A percentile compares a stretch with the other conserved stretches of the same genome.
These are phyloP conservation scores for Diaporthe nobilis DNA, from an alignment of 2,329 filamentous ascomycete species.

Conservation along the genomic window DNA sequence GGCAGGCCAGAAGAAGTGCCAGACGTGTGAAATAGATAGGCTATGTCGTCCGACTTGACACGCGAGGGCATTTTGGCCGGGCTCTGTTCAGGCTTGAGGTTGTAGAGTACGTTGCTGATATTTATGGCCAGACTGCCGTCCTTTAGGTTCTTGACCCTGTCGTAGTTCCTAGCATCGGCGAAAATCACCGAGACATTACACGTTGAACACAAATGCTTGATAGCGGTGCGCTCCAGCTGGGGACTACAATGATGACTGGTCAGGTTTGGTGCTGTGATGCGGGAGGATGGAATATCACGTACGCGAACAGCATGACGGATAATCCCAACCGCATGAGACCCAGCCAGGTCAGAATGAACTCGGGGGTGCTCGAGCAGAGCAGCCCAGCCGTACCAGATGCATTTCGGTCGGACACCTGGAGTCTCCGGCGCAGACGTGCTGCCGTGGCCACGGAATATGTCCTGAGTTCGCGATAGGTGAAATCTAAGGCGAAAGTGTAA, in stretches of 20 bases:
- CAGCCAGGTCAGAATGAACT: constrained; percentile 73
- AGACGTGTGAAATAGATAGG: constrained; percentile 75
- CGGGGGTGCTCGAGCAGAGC: constrained; percentile 68
- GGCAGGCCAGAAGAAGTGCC: constrained; percentile 75
- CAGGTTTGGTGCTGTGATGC: not conserved
- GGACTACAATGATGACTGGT: constrained; percentile 54
- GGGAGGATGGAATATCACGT: constrained; percentile 42
- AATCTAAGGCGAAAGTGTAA: constrained; percentile 26
- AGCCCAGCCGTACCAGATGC: constrained; percentile 57
- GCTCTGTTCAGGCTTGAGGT: constrained; percentile 34
- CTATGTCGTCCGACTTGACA: constrained; percentile 53
- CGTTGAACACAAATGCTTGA: constrained; percentile 65
- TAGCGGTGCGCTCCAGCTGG: constrained; percentile 60
- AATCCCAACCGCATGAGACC: constrained; percentile 69
- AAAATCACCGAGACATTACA: constrained; percentile 61
- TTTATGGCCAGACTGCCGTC: constrained; percentile 40
- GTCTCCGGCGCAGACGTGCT: constrained; percentile 36
- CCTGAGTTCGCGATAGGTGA: constrained; percentile 50
- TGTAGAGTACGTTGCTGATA: constrained; percentile 41
- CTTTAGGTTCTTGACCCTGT: constrained; percentile 28
- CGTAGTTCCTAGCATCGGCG: constrained; percentile 54
- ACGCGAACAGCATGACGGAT: constrained; percentile 70
- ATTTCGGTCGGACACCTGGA: constrained; percentile 38
- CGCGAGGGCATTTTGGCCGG: not conserved
- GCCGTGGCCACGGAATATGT: constrained; percentile 47